Base-by-base conservation (phyloP, 2,329 filamentous ascomycete species). In the Neofusicoccum laricinum region DNA sequence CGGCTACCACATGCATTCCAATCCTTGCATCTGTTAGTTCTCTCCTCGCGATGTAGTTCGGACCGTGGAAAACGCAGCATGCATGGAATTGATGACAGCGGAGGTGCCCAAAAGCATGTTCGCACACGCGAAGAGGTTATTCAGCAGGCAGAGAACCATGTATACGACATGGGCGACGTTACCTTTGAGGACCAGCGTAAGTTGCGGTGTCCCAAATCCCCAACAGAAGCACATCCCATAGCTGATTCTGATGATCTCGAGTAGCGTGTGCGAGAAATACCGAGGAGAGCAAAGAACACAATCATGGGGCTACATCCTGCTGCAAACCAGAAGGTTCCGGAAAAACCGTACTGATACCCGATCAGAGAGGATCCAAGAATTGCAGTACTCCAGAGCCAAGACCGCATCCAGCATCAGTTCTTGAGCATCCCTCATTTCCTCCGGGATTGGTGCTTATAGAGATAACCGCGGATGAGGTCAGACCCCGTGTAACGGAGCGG, bases 271-370 rank as follows among this genome's bases (percentile, higher is more conserved):
- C 0, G 84, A 0, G 79, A 80, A 11, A 85, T 83, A 0, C 81
- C 82, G 1, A 84, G 71, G 0, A 84, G 66, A 0, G 84, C 78
- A 55, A 86, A 85, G 69, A 86, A 84, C 0, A 84, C 81, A 48
- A 86, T 85, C 59, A 62, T 62, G 1, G 59, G 59, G 30, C 59
- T 62, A 21, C 59, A 62, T 51, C 84, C 84, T 50, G 83, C 83
- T 2, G 83, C 69, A 49, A 68, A 86, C 84, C 84, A 86, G 63
- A 86, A 85, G 0, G 84, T 84, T 0, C 83, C 83, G 1, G 83
- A 80, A 1, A 86, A 75, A 0, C 85, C 85, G 68, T 84, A 85
- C 57, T 79, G 78, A 67, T 86, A 85, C 0, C 83, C 83, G 0
- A 85, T 81, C 2, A 84, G 74, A 0, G 78, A 78, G 10, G 81